Evolutionary conservation across 768 basidiomycete species (phyloP), one percentile per base, ranked within the genome.

Genomic region (Tulasnella sp.): DNA sequence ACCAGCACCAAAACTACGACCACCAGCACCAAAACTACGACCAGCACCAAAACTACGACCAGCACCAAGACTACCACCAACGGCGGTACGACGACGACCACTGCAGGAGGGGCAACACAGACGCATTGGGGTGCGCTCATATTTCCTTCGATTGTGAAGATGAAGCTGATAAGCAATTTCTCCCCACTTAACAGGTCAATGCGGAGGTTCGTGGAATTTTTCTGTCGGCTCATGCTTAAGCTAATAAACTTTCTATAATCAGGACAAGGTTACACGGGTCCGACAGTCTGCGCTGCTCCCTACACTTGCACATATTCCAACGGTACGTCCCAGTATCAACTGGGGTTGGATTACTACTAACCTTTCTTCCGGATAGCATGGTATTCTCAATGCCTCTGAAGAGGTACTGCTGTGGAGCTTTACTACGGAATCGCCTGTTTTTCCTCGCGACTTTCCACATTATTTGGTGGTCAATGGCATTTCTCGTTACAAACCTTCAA

Each of bases 1-100:
- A 80, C 81, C 24, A 54, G 41, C 37, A 82, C 64, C 28, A 24
- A 40, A 64, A 31, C n/a, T 28, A 37, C 78, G 9, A 76, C 16
- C 4, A 42, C 75, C 20, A 76, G 1, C n/a, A 20, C 3, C 2
- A 42, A 42, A 4, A 48, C 44, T 7, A 7, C 75, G 16, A 76
- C 75, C 31, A 75, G 41, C 7, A 75, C 74, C 41, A 75, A 31
- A 3, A 75, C 74, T 16, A 75, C 74, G 9, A 42, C 74, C n/a
- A 34, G 37, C 37, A 75, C 81, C 24, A 54, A 41, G 24, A 82
- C 75, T 9, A 20, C n/a, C 18, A 20, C 75, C 41, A 11, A 48
- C 24, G 42, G 60, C 11, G 8, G 78, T 28, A 12, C 78, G 42
- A 40, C 11, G 77, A 20, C 28, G 64, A 72, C 37, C 37, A 37